phyloP scores from a whole-genome alignment of 2,329 filamentous ascomycete species.

The Teratosphaeria zuluensis region DNA sequence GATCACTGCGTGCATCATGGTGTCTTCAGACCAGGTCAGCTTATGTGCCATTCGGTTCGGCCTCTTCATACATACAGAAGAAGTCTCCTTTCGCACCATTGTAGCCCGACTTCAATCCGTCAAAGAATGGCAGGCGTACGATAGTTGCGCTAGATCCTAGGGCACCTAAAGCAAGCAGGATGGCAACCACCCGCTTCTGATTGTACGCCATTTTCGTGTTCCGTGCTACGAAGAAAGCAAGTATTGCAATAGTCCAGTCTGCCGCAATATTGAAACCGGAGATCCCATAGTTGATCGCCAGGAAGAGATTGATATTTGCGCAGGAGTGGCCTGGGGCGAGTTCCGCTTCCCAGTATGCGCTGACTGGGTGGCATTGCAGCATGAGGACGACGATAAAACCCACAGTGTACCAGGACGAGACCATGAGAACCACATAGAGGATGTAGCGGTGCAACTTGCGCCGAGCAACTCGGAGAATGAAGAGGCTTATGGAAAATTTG shows the following conservation, averaged over 20 bases:
- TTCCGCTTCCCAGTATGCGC: conserved; percentile 41
- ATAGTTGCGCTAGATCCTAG: conserved; percentile 44
- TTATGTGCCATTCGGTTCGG: background rate
- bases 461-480: conserved; percentile 44
- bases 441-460: conserved; percentile 35
- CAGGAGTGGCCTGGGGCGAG: conserved; percentile 34
- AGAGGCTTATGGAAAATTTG: conserved; percentile 45
- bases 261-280: conserved; percentile 30
- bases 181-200: conserved; percentile 29
- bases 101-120: conserved; percentile 27
- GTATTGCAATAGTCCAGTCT: conserved; percentile 32
- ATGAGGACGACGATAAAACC: conserved; percentile 43
- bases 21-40: conserved; percentile 1
- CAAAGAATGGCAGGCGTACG: conserved; percentile 36
- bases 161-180: conserved; percentile 31
- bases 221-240: conserved; percentile 34
- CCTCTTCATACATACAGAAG: conserved; percentile 16
- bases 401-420: conserved; percentile 36
- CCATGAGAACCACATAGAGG: conserved; percentile 36
- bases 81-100: conserved; percentile 28
- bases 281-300: conserved; percentile 24
- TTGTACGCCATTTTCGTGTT: conserved; percentile 30
- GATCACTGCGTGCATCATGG: conserved; percentile 31
- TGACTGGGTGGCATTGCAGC: conserved; percentile 45
- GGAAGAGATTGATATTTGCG: conserved; percentile 2